Conservation (phyloP, 2,329 filamentous ascomycete species). For the Ophiocordyceps robertsii region DNA sequence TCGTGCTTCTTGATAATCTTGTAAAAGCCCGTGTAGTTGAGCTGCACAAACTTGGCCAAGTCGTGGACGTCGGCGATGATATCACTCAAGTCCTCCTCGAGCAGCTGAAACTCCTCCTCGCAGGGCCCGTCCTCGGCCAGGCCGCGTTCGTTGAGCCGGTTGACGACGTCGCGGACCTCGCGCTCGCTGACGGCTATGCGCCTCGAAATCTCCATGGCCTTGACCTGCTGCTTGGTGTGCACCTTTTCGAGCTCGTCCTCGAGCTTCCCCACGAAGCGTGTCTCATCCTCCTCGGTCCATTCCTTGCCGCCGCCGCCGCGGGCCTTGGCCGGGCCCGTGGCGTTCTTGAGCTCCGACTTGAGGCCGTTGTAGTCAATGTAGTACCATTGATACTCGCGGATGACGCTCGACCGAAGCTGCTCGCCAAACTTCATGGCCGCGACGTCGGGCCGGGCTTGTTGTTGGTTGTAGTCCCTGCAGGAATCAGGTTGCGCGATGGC, state of each 20-base stretch:
- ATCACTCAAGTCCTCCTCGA: constrained; percentile 92
- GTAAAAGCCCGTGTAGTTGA: constrained; percentile 98
- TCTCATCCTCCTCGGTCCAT: constrained; percentile 90
- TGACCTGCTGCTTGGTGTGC: constrained; percentile 93
- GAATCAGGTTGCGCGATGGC: neutral
- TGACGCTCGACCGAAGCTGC: constrained; percentile 88
- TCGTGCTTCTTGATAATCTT: constrained; percentile 99
- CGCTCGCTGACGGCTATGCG: constrained; percentile 78
- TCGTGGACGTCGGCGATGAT: constrained; percentile 98
- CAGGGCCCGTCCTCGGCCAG: constrained; percentile 47
- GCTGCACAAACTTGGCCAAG: constrained; percentile 90
- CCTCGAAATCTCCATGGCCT: constrained; percentile 88
- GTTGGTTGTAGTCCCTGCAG: neutral
- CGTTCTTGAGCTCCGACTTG: constrained; percentile 72
- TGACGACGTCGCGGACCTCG: constrained; percentile 81
- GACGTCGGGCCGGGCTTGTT: neutral
- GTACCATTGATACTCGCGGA: constrained; percentile 95
- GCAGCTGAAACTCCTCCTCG: constrained; percentile 85
- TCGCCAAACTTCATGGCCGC: constrained; percentile 74
- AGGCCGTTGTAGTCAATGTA: constrained; percentile 97
- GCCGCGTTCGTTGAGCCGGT: constrained; percentile 52
- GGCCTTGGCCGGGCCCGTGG: constrained; percentile 37
- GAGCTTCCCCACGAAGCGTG: constrained; percentile 71
- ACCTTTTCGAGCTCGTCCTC: constrained; percentile 95
- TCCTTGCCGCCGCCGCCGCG: constrained; percentile 35